Evolutionary conservation across 2,329 filamentous ascomycete genomes (phyloP), one percentile per base, ranked within the genome.

Genomic region (Epichloe brachyelytri): DNA sequence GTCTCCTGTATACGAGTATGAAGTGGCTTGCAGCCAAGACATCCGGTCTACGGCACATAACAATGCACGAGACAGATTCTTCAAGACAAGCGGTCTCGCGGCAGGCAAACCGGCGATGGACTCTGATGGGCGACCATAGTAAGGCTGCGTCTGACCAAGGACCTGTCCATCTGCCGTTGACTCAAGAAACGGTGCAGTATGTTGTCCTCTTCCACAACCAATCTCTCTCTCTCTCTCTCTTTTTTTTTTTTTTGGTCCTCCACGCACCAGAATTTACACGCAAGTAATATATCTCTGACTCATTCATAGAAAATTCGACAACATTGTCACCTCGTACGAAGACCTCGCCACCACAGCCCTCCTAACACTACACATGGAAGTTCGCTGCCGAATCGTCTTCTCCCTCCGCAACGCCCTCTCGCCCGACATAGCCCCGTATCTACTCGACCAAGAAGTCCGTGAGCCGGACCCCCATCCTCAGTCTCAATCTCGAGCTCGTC

Each of bases 1-100:
- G 90, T 59, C 77, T 96, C 39, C 73, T 98, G 37, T 94, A 95
- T 66, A 96, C 90, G 47, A 96, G 90, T 71, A 95, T 97, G 88
- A 93, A 94, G 73, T 98, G 93, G 93, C 79, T 98, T 37, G 83
- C 86, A 19, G 84, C 84, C 58, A 93, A 91, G 68, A 82, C 95
- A 41, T 72, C 77, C n/a, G 76, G 86, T 52, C 75, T 98, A 49
- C 80, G 93, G 41, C 83, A 91, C 62, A 88, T 96, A 60, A 91
- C 87, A 19, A 75, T 78, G 49, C 81, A 85, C 54, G 81, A 86
- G 44, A 78, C 80, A 38, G 81, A 88, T 65, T 81, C 80, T 34
- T 77, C 81, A 56, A 69, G 75, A 41, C 74, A 75, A 38, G 74
- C 70, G 36, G 59, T 79, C 46, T 68, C 74, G 14, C 75, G 73